Conservation (phyloP, 2,329 filamentous ascomycete species). For the Aureobasidium namibiae region DNA sequence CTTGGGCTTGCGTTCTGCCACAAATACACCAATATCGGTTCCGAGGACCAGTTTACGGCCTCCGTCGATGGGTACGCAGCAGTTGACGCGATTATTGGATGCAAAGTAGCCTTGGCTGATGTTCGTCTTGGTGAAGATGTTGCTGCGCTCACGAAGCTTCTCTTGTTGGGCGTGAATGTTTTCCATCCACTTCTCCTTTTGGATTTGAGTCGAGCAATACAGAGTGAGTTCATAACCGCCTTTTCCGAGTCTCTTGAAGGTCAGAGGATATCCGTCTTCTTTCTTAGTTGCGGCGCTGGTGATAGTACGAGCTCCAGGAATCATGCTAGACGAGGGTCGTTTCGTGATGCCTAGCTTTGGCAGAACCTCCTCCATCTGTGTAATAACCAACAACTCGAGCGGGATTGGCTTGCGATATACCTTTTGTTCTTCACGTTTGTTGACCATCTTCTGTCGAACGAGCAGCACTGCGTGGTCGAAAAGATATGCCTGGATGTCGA, state of each 20-base stretch:
- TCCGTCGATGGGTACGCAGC: slow-evolving; percentile 88
- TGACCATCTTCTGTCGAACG: slow-evolving; percentile 82
- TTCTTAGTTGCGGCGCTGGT: slow-evolving; percentile 39
- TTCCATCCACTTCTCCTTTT: slow-evolving; percentile 94
- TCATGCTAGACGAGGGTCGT: slow-evolving; percentile 77
- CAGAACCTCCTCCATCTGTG: slow-evolving; percentile 94
- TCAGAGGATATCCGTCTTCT: slow-evolving; percentile 84
- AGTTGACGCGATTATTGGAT: slow-evolving; percentile 81
- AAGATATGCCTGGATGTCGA: slow-evolving; percentile 87
- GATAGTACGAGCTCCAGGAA: slow-evolving; percentile 50
- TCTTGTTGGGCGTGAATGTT: slow-evolving; percentile 87
- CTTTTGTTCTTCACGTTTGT: slow-evolving; percentile 89
- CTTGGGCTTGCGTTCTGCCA: slow-evolving; percentile 84
- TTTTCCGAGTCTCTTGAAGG: slow-evolving; percentile 91
- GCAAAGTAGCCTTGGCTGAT: slow-evolving; percentile 87
- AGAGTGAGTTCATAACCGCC: slow-evolving; percentile 89
- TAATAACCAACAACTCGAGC: slow-evolving; percentile 82
- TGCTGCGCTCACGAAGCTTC: slow-evolving; percentile 67
- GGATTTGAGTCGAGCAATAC: slow-evolving; percentile 76
- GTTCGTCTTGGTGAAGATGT: slow-evolving; percentile 60
- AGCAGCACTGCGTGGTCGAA: slow-evolving; percentile 94
- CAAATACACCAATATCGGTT: slow-evolving; percentile 87
- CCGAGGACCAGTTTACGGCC: slow-evolving; percentile 91
- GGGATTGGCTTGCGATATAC: slow-evolving; percentile 95
- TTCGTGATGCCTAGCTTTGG: slow-evolving; percentile 73